These are phyloP conservation scores for Dissophora globulifera DNA, from an alignment of 192 early-diverging fungal genomes.

Conservation along the genomic window DNA sequence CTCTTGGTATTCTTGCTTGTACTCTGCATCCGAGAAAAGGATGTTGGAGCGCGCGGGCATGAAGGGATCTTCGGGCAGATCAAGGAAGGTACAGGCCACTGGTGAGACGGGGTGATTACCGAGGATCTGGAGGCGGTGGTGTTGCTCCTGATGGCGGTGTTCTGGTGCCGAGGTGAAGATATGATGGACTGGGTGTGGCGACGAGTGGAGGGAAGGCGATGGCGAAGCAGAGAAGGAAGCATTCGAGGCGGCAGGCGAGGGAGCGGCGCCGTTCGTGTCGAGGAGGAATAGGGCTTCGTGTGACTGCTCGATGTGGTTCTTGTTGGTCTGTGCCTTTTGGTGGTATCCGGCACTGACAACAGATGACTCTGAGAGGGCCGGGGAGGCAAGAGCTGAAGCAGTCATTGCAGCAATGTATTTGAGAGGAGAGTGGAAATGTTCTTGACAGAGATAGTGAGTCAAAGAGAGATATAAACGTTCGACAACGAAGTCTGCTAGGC, in stretches of 20 bases:
- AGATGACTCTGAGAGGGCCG: slow-evolving; percentile 36
- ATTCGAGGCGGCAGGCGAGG: slow-evolving; percentile 32
- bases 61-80: slow-evolving; percentile 41
- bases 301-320: slow-evolving; percentile 29
- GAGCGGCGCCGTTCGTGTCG: slow-evolving; percentile 18
- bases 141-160: slow-evolving; percentile 6
- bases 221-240: slow-evolving; percentile 16
- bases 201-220: slow-evolving; percentile 16
- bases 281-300: slow-evolving; percentile 8
- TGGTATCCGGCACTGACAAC: background rate
- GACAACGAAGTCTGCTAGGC: too few relatives aligned
- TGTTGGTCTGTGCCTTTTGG: slow-evolving; percentile 51
- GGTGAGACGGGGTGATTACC: slow-evolving; percentile 48
- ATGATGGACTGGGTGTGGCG: slow-evolving; percentile 6
- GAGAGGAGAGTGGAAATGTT: background rate
- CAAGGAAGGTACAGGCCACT: slow-evolving; percentile 31
- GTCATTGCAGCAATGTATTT: slow-evolving; percentile 38
- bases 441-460: too few relatives aligned
- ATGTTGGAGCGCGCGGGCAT: slow-evolving; percentile 42
- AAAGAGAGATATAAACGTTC: too few relatives aligned
- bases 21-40: slow-evolving; percentile 37
- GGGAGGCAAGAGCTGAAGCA: slow-evolving; percentile 43
- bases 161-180: slow-evolving; percentile 12
- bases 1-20: slow-evolving; percentile 44
- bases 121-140: slow-evolving; percentile 48